A percentile compares a stretch with the other conserved stretches of the same genome.
Evolutionary conservation across 306 rosid species (phyloP).

Genomic region (Alnus rubra): DNA sequence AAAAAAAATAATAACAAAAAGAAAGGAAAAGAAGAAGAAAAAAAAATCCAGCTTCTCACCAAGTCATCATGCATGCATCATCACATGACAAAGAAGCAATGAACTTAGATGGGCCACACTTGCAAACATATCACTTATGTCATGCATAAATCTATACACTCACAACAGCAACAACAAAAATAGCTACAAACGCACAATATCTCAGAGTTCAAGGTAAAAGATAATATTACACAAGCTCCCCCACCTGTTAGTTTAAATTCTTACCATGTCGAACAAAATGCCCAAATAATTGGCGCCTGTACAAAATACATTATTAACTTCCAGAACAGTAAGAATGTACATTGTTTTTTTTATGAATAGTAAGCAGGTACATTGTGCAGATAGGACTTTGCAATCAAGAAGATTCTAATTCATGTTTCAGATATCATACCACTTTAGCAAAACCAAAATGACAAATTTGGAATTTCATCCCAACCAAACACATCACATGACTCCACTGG

Average conservation of each 20-base stretch:
- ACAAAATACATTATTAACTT: not conserved
- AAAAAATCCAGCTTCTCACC: not conserved
- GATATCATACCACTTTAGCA: not conserved
- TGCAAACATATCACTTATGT: not conserved
- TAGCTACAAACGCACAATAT: not conserved
- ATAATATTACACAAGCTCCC: not conserved
- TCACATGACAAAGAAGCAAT: not conserved
- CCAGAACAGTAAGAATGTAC: not conserved
- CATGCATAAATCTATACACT: not conserved
- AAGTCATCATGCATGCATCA: not conserved
- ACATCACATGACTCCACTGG: not conserved
- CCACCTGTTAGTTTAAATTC: not conserved
- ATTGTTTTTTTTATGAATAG: too few species aligned
- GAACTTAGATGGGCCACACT: not conserved
- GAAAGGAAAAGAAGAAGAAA: not conserved
- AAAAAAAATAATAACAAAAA: not conserved
- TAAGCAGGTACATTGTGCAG: not conserved
- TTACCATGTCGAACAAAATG: not conserved
- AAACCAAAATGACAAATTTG: not conserved
- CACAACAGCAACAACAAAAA: not conserved
- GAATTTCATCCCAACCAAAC: not conserved
- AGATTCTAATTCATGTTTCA: not conserved
- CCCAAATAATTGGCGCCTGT: not conserved
- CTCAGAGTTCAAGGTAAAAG: not conserved
- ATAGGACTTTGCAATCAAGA: not conserved